phyloP scores from a whole-genome alignment of 495 filamentous ascomycete genomes.

The Xylaria flabelliformis region DNA sequence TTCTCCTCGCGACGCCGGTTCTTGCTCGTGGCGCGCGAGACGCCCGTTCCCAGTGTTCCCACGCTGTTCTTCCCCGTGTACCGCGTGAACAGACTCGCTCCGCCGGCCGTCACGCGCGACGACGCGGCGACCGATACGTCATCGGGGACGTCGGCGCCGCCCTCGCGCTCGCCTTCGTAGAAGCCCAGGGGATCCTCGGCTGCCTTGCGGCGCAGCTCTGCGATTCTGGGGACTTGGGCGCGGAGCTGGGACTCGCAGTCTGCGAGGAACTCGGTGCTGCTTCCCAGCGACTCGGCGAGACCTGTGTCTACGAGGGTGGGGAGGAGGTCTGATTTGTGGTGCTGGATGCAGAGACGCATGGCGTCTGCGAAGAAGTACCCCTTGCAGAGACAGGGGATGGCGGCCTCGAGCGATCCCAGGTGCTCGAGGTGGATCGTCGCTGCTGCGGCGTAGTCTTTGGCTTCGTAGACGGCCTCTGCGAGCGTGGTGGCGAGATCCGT shows the following conservation, averaged over 20 bases:
- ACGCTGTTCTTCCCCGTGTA: slow-evolving; percentile 76
- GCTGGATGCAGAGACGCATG: slow-evolving; percentile 65
- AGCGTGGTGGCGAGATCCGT: slow-evolving; percentile 68
- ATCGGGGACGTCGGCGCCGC: slow-evolving; percentile 76
- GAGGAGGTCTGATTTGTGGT: slow-evolving; percentile 54
- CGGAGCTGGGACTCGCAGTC: slow-evolving; percentile 86
- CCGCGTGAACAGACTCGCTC: slow-evolving; percentile 82
- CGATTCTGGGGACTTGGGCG: slow-evolving; percentile 83
- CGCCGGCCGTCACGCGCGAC: slow-evolving; percentile 73
- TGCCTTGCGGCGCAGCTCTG: slow-evolving; percentile 80
- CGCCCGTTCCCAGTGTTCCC: slow-evolving; percentile 70
- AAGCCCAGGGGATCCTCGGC: slow-evolving; percentile 79
- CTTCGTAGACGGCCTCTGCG: slow-evolving; percentile 74
- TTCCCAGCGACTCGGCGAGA: slow-evolving; percentile 75
- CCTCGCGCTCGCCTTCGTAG: slow-evolving; percentile 72
- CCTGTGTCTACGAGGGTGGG: slow-evolving; percentile 70
- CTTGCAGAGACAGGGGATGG: slow-evolving; percentile 76
- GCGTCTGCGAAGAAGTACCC: slow-evolving; percentile 86
- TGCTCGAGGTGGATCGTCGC: slow-evolving; percentile 83
- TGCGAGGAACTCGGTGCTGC: slow-evolving; percentile 84
- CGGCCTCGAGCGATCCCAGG: slow-evolving; percentile 69
- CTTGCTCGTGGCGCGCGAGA: slow-evolving; percentile 78
- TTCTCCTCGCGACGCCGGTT: slow-evolving; percentile 88
- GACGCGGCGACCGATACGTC: slow-evolving; percentile 90
- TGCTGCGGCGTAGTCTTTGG: slow-evolving; percentile 80